Conservation (phyloP, 805 yeast genomes). For the Ogataea angusta region DNA sequence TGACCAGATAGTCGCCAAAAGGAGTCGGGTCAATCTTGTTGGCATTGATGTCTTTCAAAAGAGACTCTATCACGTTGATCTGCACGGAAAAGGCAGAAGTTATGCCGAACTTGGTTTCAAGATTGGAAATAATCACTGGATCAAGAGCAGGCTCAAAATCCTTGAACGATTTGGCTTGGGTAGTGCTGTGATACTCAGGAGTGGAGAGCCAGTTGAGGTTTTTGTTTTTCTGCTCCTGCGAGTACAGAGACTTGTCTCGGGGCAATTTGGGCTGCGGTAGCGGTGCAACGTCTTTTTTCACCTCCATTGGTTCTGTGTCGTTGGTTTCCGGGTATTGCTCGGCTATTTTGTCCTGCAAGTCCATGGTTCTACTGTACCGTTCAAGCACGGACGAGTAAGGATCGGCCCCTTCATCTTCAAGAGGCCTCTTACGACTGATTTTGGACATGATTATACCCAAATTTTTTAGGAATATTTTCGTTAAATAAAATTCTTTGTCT, state of each 20-base stretch:
- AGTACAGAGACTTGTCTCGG: conserved; percentile 41
- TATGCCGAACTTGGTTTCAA: conserved; percentile 42
- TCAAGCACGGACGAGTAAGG: conserved; percentile 47
- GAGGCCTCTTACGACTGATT: conserved; percentile 5
- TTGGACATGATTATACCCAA: conserved; percentile 2
- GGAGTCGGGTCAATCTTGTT: conserved; percentile 46
- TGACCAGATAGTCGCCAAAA: conserved; percentile 77
- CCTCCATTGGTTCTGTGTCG: conserved; percentile 26
- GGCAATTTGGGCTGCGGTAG: conserved; percentile 83
- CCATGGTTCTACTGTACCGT: conserved; percentile 47
- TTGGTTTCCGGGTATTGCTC: conserved; percentile 14
- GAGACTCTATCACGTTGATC: conserved; percentile 55
- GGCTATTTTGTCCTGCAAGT: conserved; percentile 21
- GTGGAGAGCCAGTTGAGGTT: conserved; percentile 63
- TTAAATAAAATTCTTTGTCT: not conserved
- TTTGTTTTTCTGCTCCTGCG: conserved; percentile 31
- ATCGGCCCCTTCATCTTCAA: conserved; percentile 2
- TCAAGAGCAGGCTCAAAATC: conserved; percentile 44
- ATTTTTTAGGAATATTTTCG: not conserved
- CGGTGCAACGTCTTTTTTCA: conserved; percentile 53
- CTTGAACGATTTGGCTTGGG: conserved; percentile 43
- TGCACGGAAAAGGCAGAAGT: conserved; percentile 75
- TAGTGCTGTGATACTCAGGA: conserved; percentile 57
- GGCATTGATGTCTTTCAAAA: conserved; percentile 41
- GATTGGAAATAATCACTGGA: conserved; percentile 42